phyloP scores from a whole-genome alignment of 2,329 filamentous ascomycete genomes.

The Sporothrix brunneoviolacea region DNA sequence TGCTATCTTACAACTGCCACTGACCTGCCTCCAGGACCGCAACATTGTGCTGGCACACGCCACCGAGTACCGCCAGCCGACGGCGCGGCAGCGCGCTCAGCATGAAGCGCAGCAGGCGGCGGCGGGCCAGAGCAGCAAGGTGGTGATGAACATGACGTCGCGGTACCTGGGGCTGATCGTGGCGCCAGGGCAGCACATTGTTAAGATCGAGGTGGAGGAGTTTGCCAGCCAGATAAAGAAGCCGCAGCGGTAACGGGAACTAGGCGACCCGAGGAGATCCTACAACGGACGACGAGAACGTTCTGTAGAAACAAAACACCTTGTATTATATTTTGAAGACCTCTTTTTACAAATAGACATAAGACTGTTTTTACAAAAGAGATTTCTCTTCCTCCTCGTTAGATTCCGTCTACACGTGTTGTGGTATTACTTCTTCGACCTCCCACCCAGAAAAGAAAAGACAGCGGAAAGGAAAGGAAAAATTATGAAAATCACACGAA shows the following conservation, averaged over 20 bases:
- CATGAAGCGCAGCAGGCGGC: conserved; percentile 30
- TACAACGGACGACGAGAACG: no score
- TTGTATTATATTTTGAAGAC: not conserved
- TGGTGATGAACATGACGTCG: conserved; percentile 68
- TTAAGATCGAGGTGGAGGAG: conserved; percentile 82
- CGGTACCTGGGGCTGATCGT: conserved; percentile 86
- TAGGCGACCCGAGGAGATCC: no score
- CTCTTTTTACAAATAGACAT: no score
- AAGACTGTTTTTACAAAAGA: not conserved
- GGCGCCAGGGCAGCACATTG: conserved; percentile 78
- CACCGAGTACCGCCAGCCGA: conserved; percentile 81
- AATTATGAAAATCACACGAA: not conserved
- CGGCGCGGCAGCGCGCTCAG: conserved; percentile 39
- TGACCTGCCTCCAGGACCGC: conserved; percentile 56
- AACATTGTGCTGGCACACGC: conserved; percentile 83
- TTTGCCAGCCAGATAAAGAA: conserved; percentile 47
- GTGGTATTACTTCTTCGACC: not conserved
- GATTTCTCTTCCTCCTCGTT: not conserved
- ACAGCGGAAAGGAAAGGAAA: not conserved
- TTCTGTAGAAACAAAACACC: not conserved
- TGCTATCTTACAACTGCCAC: no score
- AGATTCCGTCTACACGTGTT: no score
- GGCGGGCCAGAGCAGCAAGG: conserved; percentile 27
- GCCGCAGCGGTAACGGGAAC: not conserved
- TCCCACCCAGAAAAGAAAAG: not conserved